Evolutionary conservation across 2,329 filamentous ascomycete genomes (phyloP).

Genomic region (Aspergillus persii): DNA sequence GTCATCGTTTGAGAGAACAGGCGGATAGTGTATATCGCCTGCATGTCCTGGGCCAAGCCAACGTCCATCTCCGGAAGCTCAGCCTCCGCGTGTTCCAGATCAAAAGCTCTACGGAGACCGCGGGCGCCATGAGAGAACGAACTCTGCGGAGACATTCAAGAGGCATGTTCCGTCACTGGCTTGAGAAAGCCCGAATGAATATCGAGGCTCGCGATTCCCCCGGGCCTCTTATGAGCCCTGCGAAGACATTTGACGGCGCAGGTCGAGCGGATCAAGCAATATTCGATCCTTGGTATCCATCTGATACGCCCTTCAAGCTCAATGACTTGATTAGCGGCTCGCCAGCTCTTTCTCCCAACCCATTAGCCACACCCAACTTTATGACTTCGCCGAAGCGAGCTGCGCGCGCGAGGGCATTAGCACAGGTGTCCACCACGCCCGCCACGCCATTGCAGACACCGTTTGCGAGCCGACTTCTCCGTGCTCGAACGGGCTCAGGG

Average conservation of each 20-base stretch:
- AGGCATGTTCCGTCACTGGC: conserved; percentile 57
- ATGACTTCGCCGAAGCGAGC: conserved; percentile 46
- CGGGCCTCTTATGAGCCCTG: conserved; percentile 29
- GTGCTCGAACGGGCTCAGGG: conserved; percentile 19
- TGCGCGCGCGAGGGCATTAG: conserved; percentile 41
- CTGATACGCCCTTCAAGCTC: conserved; percentile 37
- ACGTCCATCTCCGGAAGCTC: conserved; percentile 53
- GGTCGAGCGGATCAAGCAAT: conserved; percentile 23
- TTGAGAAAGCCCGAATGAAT: conserved; percentile 41
- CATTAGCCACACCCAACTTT: conserved; percentile 42
- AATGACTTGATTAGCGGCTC: conserved; percentile 34
- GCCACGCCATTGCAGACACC: conserved; percentile 45
- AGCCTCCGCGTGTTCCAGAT: conserved; percentile 58
- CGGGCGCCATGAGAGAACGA: conserved; percentile 52
- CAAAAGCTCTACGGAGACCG: conserved; percentile 50
- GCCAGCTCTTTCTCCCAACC: conserved; percentile 34
- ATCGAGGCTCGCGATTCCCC: conserved; percentile 30
- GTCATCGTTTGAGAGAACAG: conserved; percentile 40
- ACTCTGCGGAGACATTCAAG: conserved; percentile 56
- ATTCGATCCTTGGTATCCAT: conserved; percentile 37
- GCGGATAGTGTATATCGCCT: conserved; percentile 48
- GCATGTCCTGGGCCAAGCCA: conserved; percentile 47
- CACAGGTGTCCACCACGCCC: conserved; percentile 45
- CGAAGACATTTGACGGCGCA: conserved; percentile 21
- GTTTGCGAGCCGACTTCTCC: conserved; percentile 41